Base-by-base conservation (phyloP, 208 protist species). In the Wallacemonas rigidus region DNA sequence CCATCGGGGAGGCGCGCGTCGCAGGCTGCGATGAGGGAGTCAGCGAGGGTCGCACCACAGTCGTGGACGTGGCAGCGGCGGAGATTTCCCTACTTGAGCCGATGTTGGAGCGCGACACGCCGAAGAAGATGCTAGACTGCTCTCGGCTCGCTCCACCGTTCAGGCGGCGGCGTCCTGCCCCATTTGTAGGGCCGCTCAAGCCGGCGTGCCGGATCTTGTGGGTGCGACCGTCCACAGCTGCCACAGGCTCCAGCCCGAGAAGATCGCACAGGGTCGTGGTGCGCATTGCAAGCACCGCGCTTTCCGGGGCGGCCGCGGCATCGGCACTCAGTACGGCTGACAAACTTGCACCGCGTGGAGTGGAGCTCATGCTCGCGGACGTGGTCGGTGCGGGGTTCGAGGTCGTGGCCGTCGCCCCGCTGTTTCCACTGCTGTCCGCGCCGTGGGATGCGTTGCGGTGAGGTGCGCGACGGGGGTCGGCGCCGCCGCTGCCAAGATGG, bases 221-320 rank as follows among this genome's bases (percentile, higher is more conserved):
- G 7, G 47, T 14, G 47, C 47, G 47, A 15, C 35, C 36, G 45
- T 50, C 53, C 14, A 8, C 9, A 5, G 53, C 5, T 6, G 26
- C 14, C 11, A 57, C 15, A n/a, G 60, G 60, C 40, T 45, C 40
- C 40, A 65, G 38, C 14, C 38, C 41, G 41, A 65, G 60, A 9
- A 65, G 26, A 8, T 65, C 60, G 26, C 60, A 41, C 11, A 65
- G 60, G 41, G 44, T 65, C 41, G 60, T 65, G 11, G 60, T 48
- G 40, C 36, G 11, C 7, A 65, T 35, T 3, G 60, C 60, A n/a
- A 65, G 43, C 15, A 65, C 60, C 15, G 41, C 3, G 60, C n/a
- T 65, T 7, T 65, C 60, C 11, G 60, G 41, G 15, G 26, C 41
- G 12, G n/a, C 12, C 7, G 40, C 17, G 3, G 17, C 6, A n/a